Base-by-base conservation (phyloP, 345 rosid species). In the Angophora floribunda region DNA sequence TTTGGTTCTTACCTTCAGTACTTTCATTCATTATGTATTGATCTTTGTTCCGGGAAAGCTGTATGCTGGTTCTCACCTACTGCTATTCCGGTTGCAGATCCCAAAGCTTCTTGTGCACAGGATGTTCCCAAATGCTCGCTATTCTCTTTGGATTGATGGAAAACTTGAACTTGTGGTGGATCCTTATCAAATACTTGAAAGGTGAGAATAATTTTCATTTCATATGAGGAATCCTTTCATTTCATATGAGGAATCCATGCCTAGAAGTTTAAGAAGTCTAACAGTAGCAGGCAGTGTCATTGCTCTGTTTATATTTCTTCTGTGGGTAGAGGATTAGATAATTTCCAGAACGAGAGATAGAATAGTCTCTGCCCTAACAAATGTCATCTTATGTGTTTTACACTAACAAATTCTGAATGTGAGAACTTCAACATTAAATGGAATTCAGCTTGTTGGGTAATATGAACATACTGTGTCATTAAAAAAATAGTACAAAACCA, bases 111-210 rank as follows among this genome's bases (percentile, higher is more conserved):
- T 96, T 51, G 45, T 93, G 15, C 99, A 97, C 89, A 96, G 99
- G 91, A 67, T 98, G 90, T 98, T 98, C 91, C 99, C 99, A 9
- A 97, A 95, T 94, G 95, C 98, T 85, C 98, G 97, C 86, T 97
- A 91, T 92, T 98, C 99, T 84, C 52, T 98, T 80, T 98, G 99
- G 99, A 94, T 98, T 87, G 99, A 98, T 90, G 99, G 99, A 89
- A 98, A 98, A 89, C 99, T 97, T 89, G 98, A 98, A 94, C 98
- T 98, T 87, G 95, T 96, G 4, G 97, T 93, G 13, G 99, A 98
- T 94, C 99, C 99, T 51, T 93, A 95, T 92, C 99, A 96, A 92
- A 97, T 98, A 92, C 97, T 98, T 87, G 99, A 98, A 91, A 98
- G 99, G 99, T 96, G 90, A 75, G 84, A 89, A 52, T 53, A 85